Evolutionary conservation across 2,329 filamentous ascomycete genomes (phyloP), one percentile per base, ranked within the genome.

Genomic region (Pseudopyricularia javanii): DNA sequence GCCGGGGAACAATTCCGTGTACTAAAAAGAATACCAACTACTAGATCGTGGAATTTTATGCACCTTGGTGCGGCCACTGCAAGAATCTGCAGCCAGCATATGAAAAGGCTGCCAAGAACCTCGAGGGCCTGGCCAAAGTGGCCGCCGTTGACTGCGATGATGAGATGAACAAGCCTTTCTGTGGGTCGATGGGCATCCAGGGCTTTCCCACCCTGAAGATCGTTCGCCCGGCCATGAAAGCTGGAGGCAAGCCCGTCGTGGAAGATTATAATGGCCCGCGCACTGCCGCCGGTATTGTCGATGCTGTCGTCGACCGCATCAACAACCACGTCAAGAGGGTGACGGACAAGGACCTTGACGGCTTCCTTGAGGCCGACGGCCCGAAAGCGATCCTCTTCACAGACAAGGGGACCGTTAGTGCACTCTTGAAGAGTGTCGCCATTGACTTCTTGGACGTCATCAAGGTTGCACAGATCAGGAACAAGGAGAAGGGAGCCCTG

Each of bases 141-240:
- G 93, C 89, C 49, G 93, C 94, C 53, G 76, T 98, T 58, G 87
- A 98, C 69, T 98, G 93, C 68, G 91, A 98, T 63, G 90, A 95
- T 32, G 91, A 96, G 52, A 71, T 75, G 58, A 98, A 97, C 77
- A 97, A 97, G 74, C 74, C 76, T 2, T 79, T 96, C 59, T 98
- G 93, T 67, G 82, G 85, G 48, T 71, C 76, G 59, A 87, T 96
- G 80, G 91, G 90, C 53, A 80, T 98, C 6, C 78, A 95, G 70
- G 93, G 93, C 54, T 98, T 96, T 71, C 93, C 93, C 1, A 97
- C 93, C 0, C 75, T 98, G 58, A 98, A 98, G 76, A 91, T 95
- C 49, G 82, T 97, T 52, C 83, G 82, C 22, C 93, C 93, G 0
- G 82, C 86, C 58, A 94, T 91, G 69, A 71, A 78, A 32, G 69